Base-by-base conservation (phyloP, 495 filamentous ascomycete genomes). In the Glarea lozoyensis region DNA sequence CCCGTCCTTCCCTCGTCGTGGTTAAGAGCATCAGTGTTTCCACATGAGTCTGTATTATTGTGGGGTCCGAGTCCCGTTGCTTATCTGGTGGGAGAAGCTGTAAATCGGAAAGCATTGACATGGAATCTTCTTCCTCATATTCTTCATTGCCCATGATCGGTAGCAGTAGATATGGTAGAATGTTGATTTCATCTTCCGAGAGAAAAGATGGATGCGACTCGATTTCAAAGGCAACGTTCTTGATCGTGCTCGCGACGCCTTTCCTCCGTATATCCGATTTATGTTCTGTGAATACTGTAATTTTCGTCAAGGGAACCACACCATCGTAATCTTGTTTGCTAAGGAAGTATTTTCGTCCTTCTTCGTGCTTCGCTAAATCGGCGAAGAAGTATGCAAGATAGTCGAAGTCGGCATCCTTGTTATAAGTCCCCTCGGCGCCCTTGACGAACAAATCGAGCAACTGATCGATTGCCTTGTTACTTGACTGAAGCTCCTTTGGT, bases 391-490 rank as follows among this genome's bases (percentile, higher is more conserved):
- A 98, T 17, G 88, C 76, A 9, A 98, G 72, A 59, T 95, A 94
- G 62, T 98, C 88, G 59, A 75, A 97, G 58, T 84, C 76, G 50
- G 88, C 87, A n/a, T 82, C 43, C 53, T 84, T 80, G 66, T 97
- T 98, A 56, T 89, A 85, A 2, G 66, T 63, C 1, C 81, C 82
- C 43, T 85, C 80, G 2, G 84, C 78, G 10, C 89, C 89, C 63
- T 87, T 88, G 43, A 97, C 93, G 57, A 97, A 98, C 54, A 90
- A 82, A 59, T 95, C 92, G 53, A 97, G 81, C 15, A 97, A 65
- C 57, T 97, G 93, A 58, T 94, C 86, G 38, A 96, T 76, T 10
- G 82, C 83, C 31, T 77, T 66, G 22, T 79, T 69, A 3, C 83
- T 82, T 2, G 88, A 88, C 16, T 82, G 66, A 18, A 75, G 69